Evolutionary conservation across 2,329 filamentous ascomycete species (phyloP).

Genomic region (Aspergillus sp.): DNA sequence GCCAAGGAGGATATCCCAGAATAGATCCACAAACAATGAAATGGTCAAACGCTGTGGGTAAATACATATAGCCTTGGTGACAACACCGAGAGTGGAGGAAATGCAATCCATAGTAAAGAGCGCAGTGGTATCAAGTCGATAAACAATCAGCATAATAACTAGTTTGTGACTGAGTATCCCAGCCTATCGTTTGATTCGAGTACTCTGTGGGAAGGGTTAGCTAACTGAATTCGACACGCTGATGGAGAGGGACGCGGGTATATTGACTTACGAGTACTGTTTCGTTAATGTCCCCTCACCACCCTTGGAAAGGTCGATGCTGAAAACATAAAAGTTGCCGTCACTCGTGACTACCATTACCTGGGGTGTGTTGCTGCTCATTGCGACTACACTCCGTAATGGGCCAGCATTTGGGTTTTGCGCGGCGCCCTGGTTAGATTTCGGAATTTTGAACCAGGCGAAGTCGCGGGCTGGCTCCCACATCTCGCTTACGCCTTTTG

Average conservation of each 20-base stretch:
- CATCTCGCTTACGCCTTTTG: slow-evolving; percentile 92
- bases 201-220: slow-evolving; percentile 30
- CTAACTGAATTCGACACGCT: slow-evolving; percentile 14
- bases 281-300: slow-evolving; percentile 90
- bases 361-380: slow-evolving; percentile 91
- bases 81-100: neutral
- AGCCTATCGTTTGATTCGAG: slow-evolving; percentile 47
- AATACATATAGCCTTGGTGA: neutral
- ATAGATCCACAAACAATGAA: neutral
- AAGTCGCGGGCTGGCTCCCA: slow-evolving; percentile 96
- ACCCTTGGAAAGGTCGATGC: slow-evolving; percentile 89
- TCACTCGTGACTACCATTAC: slow-evolving; percentile 98
- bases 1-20: slow-evolving; percentile 7
- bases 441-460: slow-evolving; percentile 91
- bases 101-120: neutral
- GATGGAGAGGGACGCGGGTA: neutral
- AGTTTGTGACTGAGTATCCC: slow-evolving; percentile 36
- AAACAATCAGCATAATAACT: slow-evolving; percentile 21
- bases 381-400: slow-evolving; percentile 88
- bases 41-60: neutral
- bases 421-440: slow-evolving; percentile 44
- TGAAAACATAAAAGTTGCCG: slow-evolving; percentile 91
- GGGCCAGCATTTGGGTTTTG: slow-evolving; percentile 51
- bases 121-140: neutral
- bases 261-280: slow-evolving; percentile 79